Conservation (phyloP, 2,329 filamentous ascomycete species). For the Ophiostoma fasciatum region DNA sequence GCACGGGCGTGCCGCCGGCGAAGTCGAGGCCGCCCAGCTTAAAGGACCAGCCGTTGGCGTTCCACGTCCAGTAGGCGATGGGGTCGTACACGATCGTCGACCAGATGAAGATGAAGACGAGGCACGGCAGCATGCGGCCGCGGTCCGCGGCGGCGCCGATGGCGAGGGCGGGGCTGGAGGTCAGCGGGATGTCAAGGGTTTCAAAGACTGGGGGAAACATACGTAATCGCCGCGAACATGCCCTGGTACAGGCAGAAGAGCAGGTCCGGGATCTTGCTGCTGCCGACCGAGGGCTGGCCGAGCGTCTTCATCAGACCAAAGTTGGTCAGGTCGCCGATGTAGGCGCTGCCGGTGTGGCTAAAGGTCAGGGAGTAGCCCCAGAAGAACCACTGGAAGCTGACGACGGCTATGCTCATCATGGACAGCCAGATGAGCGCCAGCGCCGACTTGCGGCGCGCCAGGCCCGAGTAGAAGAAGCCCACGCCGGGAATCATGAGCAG, state of each 20-base stretch:
- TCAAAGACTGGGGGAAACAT: slow-evolving; percentile 22
- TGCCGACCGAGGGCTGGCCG: slow-evolving; percentile 59
- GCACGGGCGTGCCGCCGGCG: slow-evolving; percentile 79
- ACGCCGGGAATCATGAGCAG: slow-evolving; percentile 88
- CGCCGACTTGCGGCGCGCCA: slow-evolving; percentile 78
- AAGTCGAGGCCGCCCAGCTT: slow-evolving; percentile 74
- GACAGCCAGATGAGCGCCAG: slow-evolving; percentile 76
- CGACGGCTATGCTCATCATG: slow-evolving; percentile 64
- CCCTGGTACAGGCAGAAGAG: slow-evolving; percentile 77
- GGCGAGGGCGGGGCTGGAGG: slow-evolving; percentile 8
- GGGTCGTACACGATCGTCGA: slow-evolving; percentile 80
- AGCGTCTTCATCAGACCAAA: slow-evolving; percentile 70
- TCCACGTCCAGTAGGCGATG: slow-evolving; percentile 94
- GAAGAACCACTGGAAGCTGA: slow-evolving; percentile 90
- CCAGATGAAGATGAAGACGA: slow-evolving; percentile 92
- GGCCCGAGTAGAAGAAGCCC: slow-evolving; percentile 87
- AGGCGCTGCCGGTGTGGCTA: slow-evolving; percentile 62
- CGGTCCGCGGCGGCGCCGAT: slow-evolving; percentile 60
- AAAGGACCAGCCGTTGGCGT: slow-evolving; percentile 64
- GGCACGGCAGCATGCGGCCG: slow-evolving; percentile 73
- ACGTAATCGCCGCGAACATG: slow-evolving; percentile 86
- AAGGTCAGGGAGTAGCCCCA: slow-evolving; percentile 85
- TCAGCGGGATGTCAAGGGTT: neutral
- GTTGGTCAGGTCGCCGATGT: slow-evolving; percentile 67
- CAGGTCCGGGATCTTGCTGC: slow-evolving; percentile 59